Conservation (phyloP, 306 rosid species). For the Trichosanthes cucumerina region DNA sequence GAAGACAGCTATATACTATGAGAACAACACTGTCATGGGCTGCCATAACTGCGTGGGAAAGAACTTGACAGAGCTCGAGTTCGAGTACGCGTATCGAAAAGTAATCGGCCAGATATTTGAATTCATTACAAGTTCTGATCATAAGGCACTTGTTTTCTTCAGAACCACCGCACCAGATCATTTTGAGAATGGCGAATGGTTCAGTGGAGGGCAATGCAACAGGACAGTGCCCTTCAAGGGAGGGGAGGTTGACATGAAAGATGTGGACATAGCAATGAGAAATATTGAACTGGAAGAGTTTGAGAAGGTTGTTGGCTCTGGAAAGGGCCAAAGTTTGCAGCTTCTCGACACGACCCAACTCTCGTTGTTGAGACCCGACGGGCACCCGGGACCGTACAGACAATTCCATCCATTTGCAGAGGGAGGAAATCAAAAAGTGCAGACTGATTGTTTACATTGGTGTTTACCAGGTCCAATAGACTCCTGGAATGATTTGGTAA, state of each 20-base stretch:
- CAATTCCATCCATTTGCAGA: slow-evolving; percentile 54
- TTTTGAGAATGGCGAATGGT: slow-evolving; percentile 82
- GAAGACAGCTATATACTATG: slow-evolving; percentile 61
- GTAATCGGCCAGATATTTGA: slow-evolving; percentile 28
- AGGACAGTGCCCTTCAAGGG: slow-evolving; percentile 61
- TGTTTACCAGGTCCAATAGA: slow-evolving; percentile 90
- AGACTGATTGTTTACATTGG: slow-evolving; percentile 55
- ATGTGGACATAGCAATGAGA: slow-evolving; percentile 37
- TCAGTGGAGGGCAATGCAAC: slow-evolving; percentile 78
- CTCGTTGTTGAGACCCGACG: slow-evolving; percentile 71
- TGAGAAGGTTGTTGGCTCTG: slow-evolving; percentile 23
- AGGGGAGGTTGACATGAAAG: slow-evolving; percentile 25
- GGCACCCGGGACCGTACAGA: slow-evolving; percentile 77
- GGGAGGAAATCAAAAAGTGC: slow-evolving; percentile 31
- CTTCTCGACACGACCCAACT: slow-evolving; percentile 56
- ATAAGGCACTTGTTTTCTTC: slow-evolving; percentile 42
- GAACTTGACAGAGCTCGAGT: slow-evolving; percentile 56
- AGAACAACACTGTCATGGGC: slow-evolving; percentile 34
- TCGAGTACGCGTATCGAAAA: slow-evolving; percentile 45
- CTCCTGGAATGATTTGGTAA: slow-evolving; percentile 65
- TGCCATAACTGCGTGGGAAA: slow-evolving; percentile 58
- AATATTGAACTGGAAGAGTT: slow-evolving; percentile 55
- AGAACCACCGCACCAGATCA: slow-evolving; percentile 79
- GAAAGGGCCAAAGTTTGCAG: slow-evolving; percentile 23
- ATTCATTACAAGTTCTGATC: slow-evolving; percentile 24